Conservation (phyloP, 1,284 basidiomycete species). For the Violaceomyces palustris region DNA sequence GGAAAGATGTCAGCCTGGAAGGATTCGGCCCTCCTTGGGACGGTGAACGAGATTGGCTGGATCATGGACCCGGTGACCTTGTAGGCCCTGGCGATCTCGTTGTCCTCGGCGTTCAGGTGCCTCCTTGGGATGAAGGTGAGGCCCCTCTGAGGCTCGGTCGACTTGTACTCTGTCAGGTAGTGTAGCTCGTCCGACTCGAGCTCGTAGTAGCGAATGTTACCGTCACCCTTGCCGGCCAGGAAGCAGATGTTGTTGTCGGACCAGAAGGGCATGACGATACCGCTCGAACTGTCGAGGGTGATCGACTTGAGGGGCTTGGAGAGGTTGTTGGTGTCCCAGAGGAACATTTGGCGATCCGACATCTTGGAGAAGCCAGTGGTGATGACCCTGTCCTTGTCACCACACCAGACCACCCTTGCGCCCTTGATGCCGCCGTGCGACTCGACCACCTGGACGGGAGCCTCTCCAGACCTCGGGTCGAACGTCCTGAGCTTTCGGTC, state of each 20-base stretch:
- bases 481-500: slow-evolving; percentile 89
- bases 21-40: slow-evolving; percentile 81
- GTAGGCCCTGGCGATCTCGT: slow-evolving; percentile 92
- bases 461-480: slow-evolving; percentile 73
- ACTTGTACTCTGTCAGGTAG: slow-evolving; percentile 71
- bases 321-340: slow-evolving; percentile 55
- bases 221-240: slow-evolving; percentile 64
- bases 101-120: slow-evolving; percentile 77
- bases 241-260: slow-evolving; percentile 74
- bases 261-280: slow-evolving; percentile 97
- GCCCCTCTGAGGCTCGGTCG: slow-evolving; percentile 84
- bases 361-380: slow-evolving; percentile 91
- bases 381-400: slow-evolving; percentile 76
- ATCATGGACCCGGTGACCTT: slow-evolving; percentile 73
- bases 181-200: slow-evolving; percentile 77
- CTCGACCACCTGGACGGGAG: slow-evolving; percentile 74
- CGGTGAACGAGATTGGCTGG: slow-evolving; percentile 87
- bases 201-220: slow-evolving; percentile 68
- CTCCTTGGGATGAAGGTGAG: slow-evolving; percentile 92
- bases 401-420: slow-evolving; percentile 83
- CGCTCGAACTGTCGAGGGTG: slow-evolving; percentile 57
- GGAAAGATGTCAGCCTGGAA: slow-evolving; percentile 95
- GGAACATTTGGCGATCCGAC: slow-evolving; percentile 79
- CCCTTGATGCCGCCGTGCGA: slow-evolving; percentile 93
- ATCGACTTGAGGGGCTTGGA: slow-evolving; percentile 24